Evolutionary conservation across 2,329 filamentous ascomycete genomes (phyloP).

Genomic region (Pseudocercospora eumusae): DNA sequence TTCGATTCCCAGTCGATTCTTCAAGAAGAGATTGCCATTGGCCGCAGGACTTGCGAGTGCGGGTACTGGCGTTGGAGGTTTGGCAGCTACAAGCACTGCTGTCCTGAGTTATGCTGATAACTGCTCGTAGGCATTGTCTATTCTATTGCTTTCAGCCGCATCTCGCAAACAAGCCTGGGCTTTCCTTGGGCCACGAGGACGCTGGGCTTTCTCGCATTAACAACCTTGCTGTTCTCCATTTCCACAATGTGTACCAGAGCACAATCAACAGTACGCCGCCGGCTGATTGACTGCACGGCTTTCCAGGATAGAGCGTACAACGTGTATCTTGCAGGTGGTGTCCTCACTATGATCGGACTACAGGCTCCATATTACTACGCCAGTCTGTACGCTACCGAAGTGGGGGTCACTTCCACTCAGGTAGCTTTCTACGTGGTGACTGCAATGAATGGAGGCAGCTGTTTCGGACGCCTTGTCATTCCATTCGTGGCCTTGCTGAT

Average conservation of each 20-base stretch:
- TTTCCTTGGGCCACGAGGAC: conserved; percentile 57
- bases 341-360: conserved; percentile 10
- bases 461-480: conserved; percentile 9
- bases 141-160: conserved; percentile 9
- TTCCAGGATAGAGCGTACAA: conserved; percentile 42
- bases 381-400: conserved; percentile 8
- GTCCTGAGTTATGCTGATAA: not conserved
- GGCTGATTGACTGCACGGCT: not conserved
- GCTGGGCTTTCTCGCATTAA: conserved; percentile 48
- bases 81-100: not conserved
- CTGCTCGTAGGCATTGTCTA: conserved; percentile 3
- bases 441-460: conserved; percentile 10
- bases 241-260: conserved; percentile 41
- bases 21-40: conserved; percentile 40
- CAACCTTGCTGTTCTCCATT: conserved; percentile 28
- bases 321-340: conserved; percentile 33
- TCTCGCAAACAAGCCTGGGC: conserved; percentile 42
- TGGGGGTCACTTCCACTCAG: conserved; percentile 1
- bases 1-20: conserved; percentile 51
- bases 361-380: conserved; percentile 11
- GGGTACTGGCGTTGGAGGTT: conserved; percentile 13
- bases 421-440: conserved; percentile 12
- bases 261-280: not conserved
- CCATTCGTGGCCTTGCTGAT: conserved; percentile 34
- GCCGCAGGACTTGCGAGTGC: conserved; percentile 10